Conservation (phyloP, 2,329 filamentous ascomycete genomes). For the Lachnum nothofagi region DNA sequence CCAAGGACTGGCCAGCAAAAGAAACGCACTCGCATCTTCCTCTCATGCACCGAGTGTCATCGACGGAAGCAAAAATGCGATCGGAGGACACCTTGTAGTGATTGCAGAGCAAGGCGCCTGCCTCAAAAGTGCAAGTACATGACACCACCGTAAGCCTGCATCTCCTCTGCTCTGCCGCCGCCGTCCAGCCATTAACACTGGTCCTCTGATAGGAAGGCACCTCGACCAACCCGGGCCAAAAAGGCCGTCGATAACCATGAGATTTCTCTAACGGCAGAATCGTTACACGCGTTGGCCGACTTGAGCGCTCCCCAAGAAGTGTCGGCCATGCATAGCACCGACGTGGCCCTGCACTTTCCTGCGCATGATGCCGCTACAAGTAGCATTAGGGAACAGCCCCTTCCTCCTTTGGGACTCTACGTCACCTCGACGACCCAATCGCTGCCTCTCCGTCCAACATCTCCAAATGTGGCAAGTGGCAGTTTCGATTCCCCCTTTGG, state of each 20-base stretch:
- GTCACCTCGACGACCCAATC: not conserved
- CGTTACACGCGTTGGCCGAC: conserved; percentile 6
- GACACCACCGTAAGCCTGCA: conserved; percentile 12
- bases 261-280: conserved; percentile 17
- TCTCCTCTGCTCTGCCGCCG: not conserved
- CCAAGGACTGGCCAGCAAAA: not conserved
- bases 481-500: not conserved
- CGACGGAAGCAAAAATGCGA: conserved; percentile 26
- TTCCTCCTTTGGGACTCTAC: not conserved
- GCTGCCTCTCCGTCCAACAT: not conserved
- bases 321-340: too few species aligned
- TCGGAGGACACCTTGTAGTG: conserved; percentile 15
- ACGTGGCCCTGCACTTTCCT: not conserved
- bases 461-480: conserved; percentile 8
- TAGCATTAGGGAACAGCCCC: not conserved
- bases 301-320: not conserved
- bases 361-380: not conserved
- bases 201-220: conserved; percentile 3
- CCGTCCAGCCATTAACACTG: conserved; percentile 1
- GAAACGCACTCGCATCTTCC: conserved; percentile 14
- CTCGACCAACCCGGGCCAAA: conserved; percentile 8
- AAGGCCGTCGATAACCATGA: conserved; percentile 15
- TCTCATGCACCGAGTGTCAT: conserved; percentile 24
- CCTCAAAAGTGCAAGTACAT: conserved; percentile 19
- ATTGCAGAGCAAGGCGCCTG: conserved; percentile 19